Evolutionary conservation across 106 monocot genomes (phyloP), one percentile per base, ranked within the genome.

Genomic region (Agapanthus africanus): DNA sequence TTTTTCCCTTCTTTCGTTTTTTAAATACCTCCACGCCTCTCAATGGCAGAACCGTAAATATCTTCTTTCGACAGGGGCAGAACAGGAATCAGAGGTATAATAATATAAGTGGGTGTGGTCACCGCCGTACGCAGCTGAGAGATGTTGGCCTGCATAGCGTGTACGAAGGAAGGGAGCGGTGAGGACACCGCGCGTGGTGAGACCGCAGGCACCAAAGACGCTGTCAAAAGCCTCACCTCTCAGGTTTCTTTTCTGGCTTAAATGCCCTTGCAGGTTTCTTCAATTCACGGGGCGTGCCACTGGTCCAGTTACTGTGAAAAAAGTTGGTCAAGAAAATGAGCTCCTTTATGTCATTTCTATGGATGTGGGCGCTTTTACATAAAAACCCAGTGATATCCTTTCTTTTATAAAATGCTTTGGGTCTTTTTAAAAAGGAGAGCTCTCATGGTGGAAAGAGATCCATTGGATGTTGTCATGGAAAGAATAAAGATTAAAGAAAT

Each of bases 341-440:
- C 76, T n/a, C 65, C 82, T 77, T 73, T 77, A 67, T 54, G 42
- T 74, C 82, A 73, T 70, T 68, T 62, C 50, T 30, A 34, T 4
- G 19, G 4, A 36, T 54, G 37, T 38, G 40, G 75, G 66, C 46
- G 2, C 19, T 28, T 35, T 39, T 22, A 4, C 15, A 16, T n/a
- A 34, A 39, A 5, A 32, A 25, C 26, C 18, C 35, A 27, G 44
- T 11, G 47, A 37, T 23, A 15, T 15, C 14, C 15, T 14, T 15
- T 4, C 13, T 30, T 38, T 6, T 63, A 3, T 11, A 13, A n/a
- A n/a, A 7, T 25, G 57, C 57, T 59, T 59, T 38, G 51, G 68
- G 78, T 70, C 74, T 80, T 80, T 75, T 75, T 65, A 44, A 66
- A 80, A 71, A 75, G 63, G 37, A 63, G 79, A 25, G 73, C 70